Base-by-base conservation (phyloP, 805 yeast species). In the Candida parachauliodes region DNA sequence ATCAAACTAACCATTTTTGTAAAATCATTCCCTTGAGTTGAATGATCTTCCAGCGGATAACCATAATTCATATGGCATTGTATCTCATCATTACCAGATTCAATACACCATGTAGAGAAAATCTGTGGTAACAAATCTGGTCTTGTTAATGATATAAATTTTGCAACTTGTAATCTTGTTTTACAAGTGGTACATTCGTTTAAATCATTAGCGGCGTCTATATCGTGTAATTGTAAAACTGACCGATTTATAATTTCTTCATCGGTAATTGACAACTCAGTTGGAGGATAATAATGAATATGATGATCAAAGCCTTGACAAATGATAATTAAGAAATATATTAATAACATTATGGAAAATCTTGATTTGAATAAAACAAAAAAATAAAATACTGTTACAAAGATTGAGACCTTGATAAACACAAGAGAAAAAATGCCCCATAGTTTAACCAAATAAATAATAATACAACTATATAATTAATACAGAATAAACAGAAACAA, bases 1-100 rank as follows among this genome's bases (percentile, higher is more conserved):
- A 79, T 73, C 35, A 71, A 48, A 15, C 66, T 62, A 29, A 77
- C 49, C 57, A 77, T 58, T 44, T 76, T 74, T 10, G 74, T 69
- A 40, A 77, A 72, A 37, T 54, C 57, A 31, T 48, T 44, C 9
- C 56, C 57, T 24, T 44, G 37, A 23, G 60, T 46, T 11, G 66
- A 52, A 36, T 56, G 48, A 8, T 59, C 50, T 16, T 62, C 65
- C 2, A 59, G 45, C 10, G 70, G 55, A 34, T 59, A 50, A 3
- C 61, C 54, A 37, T 51, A 52, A 25, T 45, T 45, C 29, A 39
- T 40, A 28, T 39, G 44, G 30, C 56, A 52, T 31, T 44, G 43
- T n/a, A 31, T 19, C 21, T 48, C 43, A 47, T 77, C 78, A 11
- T 52, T 50, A 2, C 57, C 55, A 28, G 60, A 50, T 11, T 57